Conservation (phyloP, 2,329 filamentous ascomycete species). For the Aureobasidium lini region DNA sequence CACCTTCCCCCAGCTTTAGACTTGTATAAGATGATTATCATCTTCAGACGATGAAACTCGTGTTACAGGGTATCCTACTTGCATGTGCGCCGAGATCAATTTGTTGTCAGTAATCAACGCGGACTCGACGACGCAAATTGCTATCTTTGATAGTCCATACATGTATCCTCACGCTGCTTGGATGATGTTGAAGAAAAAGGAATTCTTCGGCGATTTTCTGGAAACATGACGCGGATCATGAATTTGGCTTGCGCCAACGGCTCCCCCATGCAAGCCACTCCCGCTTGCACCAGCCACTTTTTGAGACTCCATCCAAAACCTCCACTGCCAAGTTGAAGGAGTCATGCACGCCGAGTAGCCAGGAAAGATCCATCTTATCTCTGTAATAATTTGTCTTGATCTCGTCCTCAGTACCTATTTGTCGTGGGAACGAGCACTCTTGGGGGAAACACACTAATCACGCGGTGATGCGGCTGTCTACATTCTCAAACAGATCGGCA, state of each 20-base stretch:
- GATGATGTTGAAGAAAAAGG: neutral
- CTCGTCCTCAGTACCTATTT: neutral
- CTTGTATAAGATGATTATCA: conserved; percentile 5
- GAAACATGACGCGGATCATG: conserved; percentile 3
- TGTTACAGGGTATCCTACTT: neutral
- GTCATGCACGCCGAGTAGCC: neutral
- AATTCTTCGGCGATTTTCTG: neutral
- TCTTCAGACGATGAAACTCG: conserved; percentile 8
- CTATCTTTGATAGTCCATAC: too few species aligned
- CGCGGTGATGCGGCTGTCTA: too few species aligned
- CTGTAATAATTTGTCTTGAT: neutral
- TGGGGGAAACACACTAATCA: too few species aligned
- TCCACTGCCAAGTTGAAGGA: neutral
- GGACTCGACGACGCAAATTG: neutral
- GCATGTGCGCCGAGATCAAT: neutral
- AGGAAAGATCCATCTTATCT: neutral
- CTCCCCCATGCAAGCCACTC: conserved; percentile 2
- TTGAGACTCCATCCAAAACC: neutral
- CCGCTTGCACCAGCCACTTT: neutral
- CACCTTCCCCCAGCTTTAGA: neutral
- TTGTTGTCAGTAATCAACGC: neutral
- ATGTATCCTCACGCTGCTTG: neutral
- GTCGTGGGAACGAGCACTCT: too few species aligned
- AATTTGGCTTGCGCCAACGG: neutral
- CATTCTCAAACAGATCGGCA: conserved; percentile 2